Base-by-base conservation (phyloP, 805 yeast species). In the Yamadazyma sp. region DNA sequence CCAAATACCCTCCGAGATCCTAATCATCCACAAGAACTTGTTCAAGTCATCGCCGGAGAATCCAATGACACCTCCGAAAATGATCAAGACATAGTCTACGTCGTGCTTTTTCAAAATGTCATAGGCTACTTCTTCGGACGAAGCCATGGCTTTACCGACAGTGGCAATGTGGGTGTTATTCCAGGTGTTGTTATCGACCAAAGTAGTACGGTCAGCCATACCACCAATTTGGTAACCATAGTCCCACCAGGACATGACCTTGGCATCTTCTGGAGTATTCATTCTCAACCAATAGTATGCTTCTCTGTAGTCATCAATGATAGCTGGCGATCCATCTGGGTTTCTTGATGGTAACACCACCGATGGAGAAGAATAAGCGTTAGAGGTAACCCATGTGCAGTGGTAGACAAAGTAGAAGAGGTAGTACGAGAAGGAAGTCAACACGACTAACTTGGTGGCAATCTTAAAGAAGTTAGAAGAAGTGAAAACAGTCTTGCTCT, bases 151-250 rank as follows among this genome's bases (percentile, higher is more conserved):
- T 63, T 89, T 89, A 54, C 99, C 99, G 38, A 93, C 99, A 11
- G 96, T 89, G 49, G 99, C 99, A 64, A 93, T 95, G 61, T 93
- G 99, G 3, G 99, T 93, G 71, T 93, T 93, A 62, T 93, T 93
- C 99, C 99, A 93, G 8, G 99, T 93, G 68, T 93, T 93, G 76
- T 93, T 93, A 64, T 93, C 99, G 26, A 95, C 99, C 51, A 93
- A 73, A 5, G 99, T 93, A 47, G 98, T 91, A 58, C 99, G 80
- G 66, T 93, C 99, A 31, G 99, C 99, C 98, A 93, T 93, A 46
- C 99, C 99, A 53, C 99, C 99, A 55, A 93, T 93, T 71, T 93
- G 99, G 65, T 93, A 93, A 38, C 99, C 99, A 58, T 95, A 95
- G 71, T 95, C 99, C 99, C 99, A 93, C 99, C 99, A 93, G 8